These are phyloP conservation scores for Fonsecaea erecta DNA, from an alignment of 2,329 filamentous ascomycete genomes.

Conservation along the genomic window DNA sequence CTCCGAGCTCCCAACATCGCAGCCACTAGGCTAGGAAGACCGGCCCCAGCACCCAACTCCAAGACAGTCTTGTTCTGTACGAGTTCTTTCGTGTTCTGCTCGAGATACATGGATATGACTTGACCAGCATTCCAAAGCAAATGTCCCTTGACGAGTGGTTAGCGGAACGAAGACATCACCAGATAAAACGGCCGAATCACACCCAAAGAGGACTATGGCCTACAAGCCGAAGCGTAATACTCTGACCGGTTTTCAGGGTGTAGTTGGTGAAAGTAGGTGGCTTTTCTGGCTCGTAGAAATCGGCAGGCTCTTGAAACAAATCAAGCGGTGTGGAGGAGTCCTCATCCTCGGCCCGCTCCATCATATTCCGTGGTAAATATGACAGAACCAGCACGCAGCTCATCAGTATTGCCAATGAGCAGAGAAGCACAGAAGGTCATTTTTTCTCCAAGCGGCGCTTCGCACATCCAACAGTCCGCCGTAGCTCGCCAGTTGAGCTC, in stretches of 20 bases:
- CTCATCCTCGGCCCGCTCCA: slow-evolving; percentile 31
- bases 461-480: neutral
- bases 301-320: slow-evolving; percentile 80
- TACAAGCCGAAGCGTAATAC: slow-evolving; percentile 74
- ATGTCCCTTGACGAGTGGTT: slow-evolving; percentile 64
- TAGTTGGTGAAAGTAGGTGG: slow-evolving; percentile 75
- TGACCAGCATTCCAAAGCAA: slow-evolving; percentile 89
- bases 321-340: slow-evolving; percentile 47
- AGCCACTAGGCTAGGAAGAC: slow-evolving; percentile 78
- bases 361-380: neutral
- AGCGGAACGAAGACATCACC: slow-evolving; percentile 25
- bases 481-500: neutral
- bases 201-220: slow-evolving; percentile 86
- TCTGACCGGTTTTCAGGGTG: slow-evolving; percentile 67
- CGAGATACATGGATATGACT: slow-evolving; percentile 76
- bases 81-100: slow-evolving; percentile 64
- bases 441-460: neutral
- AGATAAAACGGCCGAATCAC: slow-evolving; percentile 41
- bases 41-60: slow-evolving; percentile 87
- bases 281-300: slow-evolving; percentile 78
- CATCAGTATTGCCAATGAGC: no score
- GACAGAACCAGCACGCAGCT: neutral
- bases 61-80: slow-evolving; percentile 74
- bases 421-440: neutral
- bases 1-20: slow-evolving; percentile 71